Percentiles rank a stretch among this genome's conserved stretches.
These are phyloP conservation scores for Zymoseptoria pseudotritici DNA, from an alignment of 2,329 filamentous ascomycete genomes.

Conservation along the genomic window DNA sequence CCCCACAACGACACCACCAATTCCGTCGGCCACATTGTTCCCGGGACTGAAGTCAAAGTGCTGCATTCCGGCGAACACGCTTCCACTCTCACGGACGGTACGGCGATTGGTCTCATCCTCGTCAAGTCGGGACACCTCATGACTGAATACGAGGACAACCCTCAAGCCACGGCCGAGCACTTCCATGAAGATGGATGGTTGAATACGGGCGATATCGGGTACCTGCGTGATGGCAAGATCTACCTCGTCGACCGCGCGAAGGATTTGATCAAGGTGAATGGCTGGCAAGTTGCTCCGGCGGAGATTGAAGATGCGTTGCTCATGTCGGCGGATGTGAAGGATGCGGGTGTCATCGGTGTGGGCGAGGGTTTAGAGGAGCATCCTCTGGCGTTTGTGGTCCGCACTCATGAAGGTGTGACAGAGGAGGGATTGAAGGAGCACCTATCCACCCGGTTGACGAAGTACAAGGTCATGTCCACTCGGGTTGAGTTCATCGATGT, in stretches of 20 bases:
- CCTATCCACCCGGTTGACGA: conserved; percentile 27
- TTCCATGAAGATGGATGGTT: conserved; percentile 64
- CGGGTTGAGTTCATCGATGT: conserved; percentile 20
- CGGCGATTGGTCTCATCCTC: conserved; percentile 35
- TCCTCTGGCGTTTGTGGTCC: conserved; percentile 18
- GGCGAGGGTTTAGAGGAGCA: conserved; percentile 14
- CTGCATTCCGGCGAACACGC: conserved; percentile 2
- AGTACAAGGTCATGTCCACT: conserved; percentile 30
- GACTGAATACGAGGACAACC: conserved; percentile 30
- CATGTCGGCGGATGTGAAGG: conserved; percentile 17
- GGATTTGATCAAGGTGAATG: conserved; percentile 31
- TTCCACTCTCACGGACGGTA: conserved; percentile 38
- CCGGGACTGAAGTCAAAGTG: conserved; percentile 34
- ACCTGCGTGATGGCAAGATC: conserved; percentile 24
- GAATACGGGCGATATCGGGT: conserved; percentile 64
- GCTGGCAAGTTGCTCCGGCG: conserved; percentile 29
- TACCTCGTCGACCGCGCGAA: conserved; percentile 30
- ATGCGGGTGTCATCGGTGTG: conserved; percentile 24
- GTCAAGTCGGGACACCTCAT: conserved; percentile 38
- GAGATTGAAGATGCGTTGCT: conserved; percentile 28
- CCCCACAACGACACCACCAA: conserved; percentile 35
- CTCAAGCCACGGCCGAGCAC: conserved; percentile 15
- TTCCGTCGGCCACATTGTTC: conserved; percentile 41
- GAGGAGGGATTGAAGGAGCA: conserved; percentile 25
- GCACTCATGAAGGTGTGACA: conserved; percentile 7